Base-by-base conservation (phyloP, 176 grass and related monocot species). In the Musa itinerans region DNA sequence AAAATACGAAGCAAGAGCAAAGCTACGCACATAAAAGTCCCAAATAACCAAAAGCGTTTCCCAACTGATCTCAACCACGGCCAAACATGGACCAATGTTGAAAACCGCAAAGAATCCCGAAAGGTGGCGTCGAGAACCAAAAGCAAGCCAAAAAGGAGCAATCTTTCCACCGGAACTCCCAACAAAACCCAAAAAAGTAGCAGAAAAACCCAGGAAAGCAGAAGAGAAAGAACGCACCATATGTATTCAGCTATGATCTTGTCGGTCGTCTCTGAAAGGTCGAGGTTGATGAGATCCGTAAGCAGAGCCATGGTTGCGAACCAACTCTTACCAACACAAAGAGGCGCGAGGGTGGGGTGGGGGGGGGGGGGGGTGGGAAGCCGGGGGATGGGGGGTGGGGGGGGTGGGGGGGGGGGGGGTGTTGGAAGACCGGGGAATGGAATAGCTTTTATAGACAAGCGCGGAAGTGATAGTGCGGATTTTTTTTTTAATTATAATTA, bases 181-280 rank as follows among this genome's bases (percentile, higher is more conserved):
- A 7, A 23, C 12, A 69, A 69, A 50, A 16, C 1, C 9, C 26
- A 50, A 49, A 69, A 50, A n/a, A 16, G 17, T 29, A 69, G 11
- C 1, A 5, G 34, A 48, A 69, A 48, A 69, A 48, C 11, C 25
- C 14, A 8, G 48, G 7, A 8, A 1, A 50, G 68, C 22, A 10
- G 17, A 16, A 49, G 34, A 19, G 4, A 43, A 20, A 50, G 48
- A 16, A 19, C 68, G 68, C 29, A 71, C 68, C 68, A 71, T 71
- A 71, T 71, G 68, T 71, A 71, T 15, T 71, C 68, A 1, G 68
- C 68, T 19, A 71, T 71, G 68, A 71, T 50, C 68, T 71, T 71
- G 9, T 71, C 68, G 16, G 68, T 71, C 15, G 16, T 51, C 29
- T 71, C 68, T 6, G 68, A 71, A 17, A 71, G 68, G 48, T 71